Evolutionary conservation across 257 asterid genomes (phyloP).

Genomic region (Capsicum rhomboideum): DNA sequence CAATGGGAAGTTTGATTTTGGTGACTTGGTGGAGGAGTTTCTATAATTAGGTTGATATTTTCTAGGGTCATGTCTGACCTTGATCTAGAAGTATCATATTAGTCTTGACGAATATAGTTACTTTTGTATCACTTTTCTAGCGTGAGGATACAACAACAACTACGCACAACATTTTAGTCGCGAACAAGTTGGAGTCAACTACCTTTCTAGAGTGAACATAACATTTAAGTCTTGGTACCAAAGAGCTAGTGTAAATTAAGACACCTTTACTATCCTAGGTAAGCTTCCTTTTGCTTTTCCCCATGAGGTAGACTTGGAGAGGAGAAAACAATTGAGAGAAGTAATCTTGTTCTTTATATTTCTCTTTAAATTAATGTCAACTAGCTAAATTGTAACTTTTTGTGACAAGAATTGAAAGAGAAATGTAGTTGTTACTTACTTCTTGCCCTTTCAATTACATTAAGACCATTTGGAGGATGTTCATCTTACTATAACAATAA

Average conservation of each 20-base stretch:
- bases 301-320: neutral
- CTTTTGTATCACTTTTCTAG: neutral
- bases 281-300: neutral
- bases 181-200: neutral
- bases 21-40: constrained; percentile 58
- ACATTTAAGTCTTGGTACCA: neutral
- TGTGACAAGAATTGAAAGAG: neutral
- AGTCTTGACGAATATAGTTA: neutral
- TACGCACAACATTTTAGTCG: neutral
- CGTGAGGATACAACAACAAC: neutral
- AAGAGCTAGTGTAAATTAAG: neutral
- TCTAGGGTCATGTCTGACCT: neutral
- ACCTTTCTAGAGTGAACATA: neutral
- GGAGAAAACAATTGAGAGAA: neutral
- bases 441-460: neutral
- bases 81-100: neutral
- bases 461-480: neutral
- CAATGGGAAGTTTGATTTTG: constrained; percentile 53
- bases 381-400: neutral
- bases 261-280: neutral
- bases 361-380: neutral
- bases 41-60: constrained; percentile 13
- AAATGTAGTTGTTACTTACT: neutral
- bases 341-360: neutral
- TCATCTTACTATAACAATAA: neutral